Percentiles rank a stretch among this genome's conserved stretches.
These are phyloP conservation scores for Volutella citrinella DNA, from an alignment of 2,329 filamentous ascomycete genomes.

Conservation along the genomic window DNA sequence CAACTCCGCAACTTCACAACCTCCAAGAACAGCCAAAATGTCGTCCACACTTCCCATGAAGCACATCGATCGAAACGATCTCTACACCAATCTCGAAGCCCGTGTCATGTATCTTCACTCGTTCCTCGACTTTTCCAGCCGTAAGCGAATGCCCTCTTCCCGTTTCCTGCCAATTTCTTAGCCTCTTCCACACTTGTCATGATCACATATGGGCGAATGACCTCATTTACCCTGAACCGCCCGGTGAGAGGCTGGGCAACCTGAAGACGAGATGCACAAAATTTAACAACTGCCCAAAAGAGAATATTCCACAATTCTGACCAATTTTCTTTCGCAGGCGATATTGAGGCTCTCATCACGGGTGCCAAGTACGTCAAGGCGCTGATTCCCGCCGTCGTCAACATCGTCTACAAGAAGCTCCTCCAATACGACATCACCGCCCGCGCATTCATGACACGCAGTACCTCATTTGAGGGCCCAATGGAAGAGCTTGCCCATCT, in stretches of 20 bases:
- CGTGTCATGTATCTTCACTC: constrained; percentile 71
- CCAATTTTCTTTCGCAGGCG: constrained; percentile 57
- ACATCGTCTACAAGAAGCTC: constrained; percentile 81
- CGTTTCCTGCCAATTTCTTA: neutral
- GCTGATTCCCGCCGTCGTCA: constrained; percentile 79
- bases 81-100: constrained; percentile 68
- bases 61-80: constrained; percentile 66
- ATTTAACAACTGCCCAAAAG: too few relatives aligned
- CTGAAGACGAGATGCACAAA: too few relatives aligned
- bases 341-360: constrained; percentile 66
- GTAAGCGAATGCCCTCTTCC: constrained; percentile 42
- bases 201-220: too few relatives aligned
- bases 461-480: constrained; percentile 63
- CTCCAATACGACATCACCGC: constrained; percentile 80
- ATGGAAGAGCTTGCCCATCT: constrained; percentile 62
- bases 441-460: constrained; percentile 65
- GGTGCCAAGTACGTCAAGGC: constrained; percentile 76
- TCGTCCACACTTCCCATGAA: constrained; percentile 37
- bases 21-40: constrained; percentile 23
- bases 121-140: constrained; percentile 71
- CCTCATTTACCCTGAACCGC: too few relatives aligned
- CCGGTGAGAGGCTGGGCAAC: too few relatives aligned
- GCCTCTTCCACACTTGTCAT: too few relatives aligned
- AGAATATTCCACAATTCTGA: too few relatives aligned
- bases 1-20: neutral